Base-by-base conservation (phyloP, 2,329 filamentous ascomycete genomes). In the Dactylonectria macrodidyma region DNA sequence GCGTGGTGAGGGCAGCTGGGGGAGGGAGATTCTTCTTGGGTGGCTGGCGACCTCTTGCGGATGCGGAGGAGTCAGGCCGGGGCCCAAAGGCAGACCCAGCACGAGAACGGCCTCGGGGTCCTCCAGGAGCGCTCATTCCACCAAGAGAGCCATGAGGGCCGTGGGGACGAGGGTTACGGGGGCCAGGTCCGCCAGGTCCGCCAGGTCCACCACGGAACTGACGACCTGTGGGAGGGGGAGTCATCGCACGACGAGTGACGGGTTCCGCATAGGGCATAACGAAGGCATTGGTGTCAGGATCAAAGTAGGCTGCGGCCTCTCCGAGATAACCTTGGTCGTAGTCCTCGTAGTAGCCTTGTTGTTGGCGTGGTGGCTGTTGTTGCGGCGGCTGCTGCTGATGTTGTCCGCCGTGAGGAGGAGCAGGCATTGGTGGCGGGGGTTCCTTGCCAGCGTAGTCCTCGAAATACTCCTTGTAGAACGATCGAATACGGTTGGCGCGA, bases 381-480 rank as follows among this genome's bases (percentile, higher is more conserved):
- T 30, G 26, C 7, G 4, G 26, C 26, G 4, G 26, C 26, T 30
- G 26, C 26, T 30, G 26, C 7, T 30, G 26, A 30, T 30, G 7
- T 30, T 30, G 26, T 30, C 26, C 26, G 26, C 16, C 50, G 75
- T 11, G 30, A 69, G 69, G 19, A 57, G 58, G 19, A 80, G 82
- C 71, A 76, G 80, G 80, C 74, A 86, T 72, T 1, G 83, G 82
- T 30, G 84, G 84, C n/a, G 81, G 75, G 6, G 78, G 73, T 48
- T 81, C 80, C 78, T 90, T 93, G 66, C 48, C 30, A 8, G 22
- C 24, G 24, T 86, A 90, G 48, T 98, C 95, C 73, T 98, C 96
- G 75, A 99, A 99, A 84, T 99, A 99, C 79, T 99, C 96, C 84
- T 98, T 98, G 86, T 99, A 99, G 85, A 99, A 99, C 4, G 96